These are phyloP conservation scores for Boechera divaricarpa DNA, from an alignment of 345 rosid species.

Conservation along the genomic window DNA sequence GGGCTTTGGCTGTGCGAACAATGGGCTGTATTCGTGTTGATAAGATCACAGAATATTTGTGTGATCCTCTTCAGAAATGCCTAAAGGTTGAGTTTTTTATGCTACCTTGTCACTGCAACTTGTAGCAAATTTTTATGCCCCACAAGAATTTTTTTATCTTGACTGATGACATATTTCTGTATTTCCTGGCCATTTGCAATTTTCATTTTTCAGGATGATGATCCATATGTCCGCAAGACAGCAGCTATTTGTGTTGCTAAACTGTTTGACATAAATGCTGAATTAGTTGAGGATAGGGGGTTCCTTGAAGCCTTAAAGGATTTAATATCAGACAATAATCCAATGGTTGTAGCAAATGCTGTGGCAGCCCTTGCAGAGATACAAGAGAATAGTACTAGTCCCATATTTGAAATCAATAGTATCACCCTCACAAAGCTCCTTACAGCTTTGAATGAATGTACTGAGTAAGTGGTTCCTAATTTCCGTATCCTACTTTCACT, in stretches of 20 bases:
- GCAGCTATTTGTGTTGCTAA: constrained; percentile 99
- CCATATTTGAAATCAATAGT: constrained; percentile 87
- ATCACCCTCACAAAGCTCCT: constrained; percentile 89
- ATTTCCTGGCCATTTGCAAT: constrained; percentile 8
- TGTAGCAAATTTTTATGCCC: constrained; percentile 5
- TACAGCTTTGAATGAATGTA: constrained; percentile 97
- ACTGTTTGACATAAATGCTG: constrained; percentile 93
- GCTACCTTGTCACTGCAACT: constrained; percentile 10
- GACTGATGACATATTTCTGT: constrained; percentile 5
- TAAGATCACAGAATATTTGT: constrained; percentile 91
- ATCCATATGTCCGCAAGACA: constrained; percentile 97
- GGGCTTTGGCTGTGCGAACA: constrained; percentile 95
- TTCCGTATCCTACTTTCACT: constrained; percentile 21
- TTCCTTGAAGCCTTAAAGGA: constrained; percentile 93
- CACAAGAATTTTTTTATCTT: background rate
- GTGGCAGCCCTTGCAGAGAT: constrained; percentile 98
- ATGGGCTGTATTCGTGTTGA: constrained; percentile 99
- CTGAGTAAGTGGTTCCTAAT: constrained; percentile 67
- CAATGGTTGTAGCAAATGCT: constrained; percentile 99
- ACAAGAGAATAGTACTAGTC: constrained; percentile 79
- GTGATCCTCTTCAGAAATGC: constrained; percentile 98
- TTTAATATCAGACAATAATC: constrained; percentile 97
- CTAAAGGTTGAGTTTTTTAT: constrained; percentile 65
- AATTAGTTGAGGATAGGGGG: constrained; percentile 95
- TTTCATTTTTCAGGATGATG: constrained; percentile 74